Evolutionary conservation across 2,329 filamentous ascomycete species (phyloP), one percentile per base, ranked within the genome.

Genomic region (Hypoxylon rubiginosum): DNA sequence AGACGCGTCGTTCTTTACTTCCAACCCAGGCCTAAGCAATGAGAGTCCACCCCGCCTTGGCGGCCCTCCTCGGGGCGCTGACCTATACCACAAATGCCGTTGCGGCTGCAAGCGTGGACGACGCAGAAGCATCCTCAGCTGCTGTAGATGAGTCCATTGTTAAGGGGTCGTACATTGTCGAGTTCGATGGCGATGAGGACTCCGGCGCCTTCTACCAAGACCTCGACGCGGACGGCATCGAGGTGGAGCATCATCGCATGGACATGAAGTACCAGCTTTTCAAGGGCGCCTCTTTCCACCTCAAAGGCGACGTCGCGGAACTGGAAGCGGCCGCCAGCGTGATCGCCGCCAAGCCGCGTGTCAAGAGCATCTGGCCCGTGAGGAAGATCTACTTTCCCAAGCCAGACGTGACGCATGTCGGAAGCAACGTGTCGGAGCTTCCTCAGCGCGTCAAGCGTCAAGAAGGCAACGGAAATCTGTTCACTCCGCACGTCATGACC

Each of bases 351-450:
- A 57, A 73, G 48, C 51, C 70, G 39, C 60, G 61, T 5, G 72
- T 79, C 56, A 76, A 73, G 66, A 67, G 62, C 6, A 59, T 77
- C 11, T 79, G 76, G 75, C 76, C 77, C 3, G 70, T 78, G 24
- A 69, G 70, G 26, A 67, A 55, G 36, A 65, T 71, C 54, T 60
- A 52, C 32, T 71, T 67, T 48, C 70, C 71, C 11, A 62, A 70
- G 32, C 60, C 54, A 6, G 46, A 64, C 11, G 52, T 61, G n/a
- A 56, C 52, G 19, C 64, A 64, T 21, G 41, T 72, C 15, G 70
- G 65, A 8, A 54, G 49, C 24, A 71, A 70, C 49, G 68, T 52
- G 5, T 10, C 64, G 41, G 71, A 57, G 11, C 54, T 45, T n/a
- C 64, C 9, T 46, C 63, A 19, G 51, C 62, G 19, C 66, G 62